These are phyloP conservation scores for Lathyrus sativus DNA, from an alignment of 306 rosid genomes.

Conservation along the genomic window DNA sequence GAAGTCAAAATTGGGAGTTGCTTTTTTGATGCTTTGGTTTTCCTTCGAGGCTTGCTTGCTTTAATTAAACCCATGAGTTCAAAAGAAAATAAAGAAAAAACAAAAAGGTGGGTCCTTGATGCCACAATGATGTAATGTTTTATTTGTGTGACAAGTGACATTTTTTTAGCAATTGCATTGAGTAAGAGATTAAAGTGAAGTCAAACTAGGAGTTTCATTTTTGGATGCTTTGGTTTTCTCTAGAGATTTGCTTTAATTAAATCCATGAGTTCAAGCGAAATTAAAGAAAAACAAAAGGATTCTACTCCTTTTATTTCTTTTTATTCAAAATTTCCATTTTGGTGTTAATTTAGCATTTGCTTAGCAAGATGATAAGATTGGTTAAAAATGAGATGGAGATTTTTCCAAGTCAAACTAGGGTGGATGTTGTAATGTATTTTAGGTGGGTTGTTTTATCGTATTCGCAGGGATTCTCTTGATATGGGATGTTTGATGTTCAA, in stretches of 20 bases:
- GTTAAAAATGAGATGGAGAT: slow-evolving; percentile 28
- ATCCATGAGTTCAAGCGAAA: slow-evolving; percentile 36
- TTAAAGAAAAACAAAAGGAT: neutral
- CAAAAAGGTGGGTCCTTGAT: slow-evolving; percentile 28
- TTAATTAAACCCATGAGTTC: slow-evolving; percentile 32
- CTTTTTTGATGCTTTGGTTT: slow-evolving; percentile 57
- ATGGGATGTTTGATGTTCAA: too few species aligned
- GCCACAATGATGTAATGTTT: slow-evolving; percentile 34
- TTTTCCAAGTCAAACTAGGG: too few species aligned
- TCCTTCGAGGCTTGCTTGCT: slow-evolving; percentile 50
- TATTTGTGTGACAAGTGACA: slow-evolving; percentile 34
- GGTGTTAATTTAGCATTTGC: slow-evolving; percentile 12
- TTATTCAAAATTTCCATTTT: slow-evolving; percentile 36
- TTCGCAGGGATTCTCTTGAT: too few species aligned
- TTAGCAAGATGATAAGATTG: slow-evolving; percentile 13
- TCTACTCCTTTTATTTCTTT: slow-evolving; percentile 37
- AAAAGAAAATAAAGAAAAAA: slow-evolving; percentile 38
- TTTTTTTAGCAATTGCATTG: slow-evolving; percentile 33
- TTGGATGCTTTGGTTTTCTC: slow-evolving; percentile 56
- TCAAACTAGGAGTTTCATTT: slow-evolving; percentile 45
- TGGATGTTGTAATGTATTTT: too few species aligned
- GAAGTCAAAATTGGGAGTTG: slow-evolving; percentile 40
- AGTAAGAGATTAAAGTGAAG: slow-evolving; percentile 36
- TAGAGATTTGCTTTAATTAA: slow-evolving; percentile 45
- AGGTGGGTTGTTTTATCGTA: too few species aligned